Conservation (phyloP, 2,329 filamentous ascomycete genomes). For the Lecanosticta acicola region DNA sequence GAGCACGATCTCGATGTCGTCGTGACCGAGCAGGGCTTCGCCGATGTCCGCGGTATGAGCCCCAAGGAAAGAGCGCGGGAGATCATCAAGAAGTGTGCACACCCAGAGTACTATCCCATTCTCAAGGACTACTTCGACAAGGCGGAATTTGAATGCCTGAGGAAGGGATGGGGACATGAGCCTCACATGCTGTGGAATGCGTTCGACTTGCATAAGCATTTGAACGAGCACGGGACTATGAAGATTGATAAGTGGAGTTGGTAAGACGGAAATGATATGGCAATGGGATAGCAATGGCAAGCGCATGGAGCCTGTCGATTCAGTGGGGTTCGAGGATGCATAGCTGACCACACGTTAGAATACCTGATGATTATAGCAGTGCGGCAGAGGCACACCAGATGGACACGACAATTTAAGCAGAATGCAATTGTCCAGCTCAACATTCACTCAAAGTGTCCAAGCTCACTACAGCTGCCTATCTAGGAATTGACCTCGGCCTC, state of each 20-base stretch:
- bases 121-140: conserved; percentile 76
- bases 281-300: neutral
- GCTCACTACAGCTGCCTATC: too few relatives aligned
- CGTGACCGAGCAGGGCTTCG: conserved; percentile 72
- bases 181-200: conserved; percentile 79
- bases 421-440: too few relatives aligned
- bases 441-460: too few relatives aligned
- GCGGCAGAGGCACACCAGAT: too few relatives aligned
- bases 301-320: neutral
- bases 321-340: neutral
- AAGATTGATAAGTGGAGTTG: conserved; percentile 63
- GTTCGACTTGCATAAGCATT: conserved; percentile 84
- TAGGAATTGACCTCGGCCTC: too few relatives aligned
- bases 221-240: conserved; percentile 81
- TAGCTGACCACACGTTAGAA: too few relatives aligned
- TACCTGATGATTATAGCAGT: too few relatives aligned
- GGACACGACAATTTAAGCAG: too few relatives aligned
- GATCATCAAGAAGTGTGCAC: conserved; percentile 81
- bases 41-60: conserved; percentile 75
- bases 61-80: conserved; percentile 75
- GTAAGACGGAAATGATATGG: neutral
- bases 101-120: conserved; percentile 79
- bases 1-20: conserved; percentile 90
- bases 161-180: conserved; percentile 84
- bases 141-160: conserved; percentile 78